These are phyloP conservation scores for Aspergillus steynii DNA, from an alignment of 495 filamentous ascomycete genomes.

Conservation along the genomic window DNA sequence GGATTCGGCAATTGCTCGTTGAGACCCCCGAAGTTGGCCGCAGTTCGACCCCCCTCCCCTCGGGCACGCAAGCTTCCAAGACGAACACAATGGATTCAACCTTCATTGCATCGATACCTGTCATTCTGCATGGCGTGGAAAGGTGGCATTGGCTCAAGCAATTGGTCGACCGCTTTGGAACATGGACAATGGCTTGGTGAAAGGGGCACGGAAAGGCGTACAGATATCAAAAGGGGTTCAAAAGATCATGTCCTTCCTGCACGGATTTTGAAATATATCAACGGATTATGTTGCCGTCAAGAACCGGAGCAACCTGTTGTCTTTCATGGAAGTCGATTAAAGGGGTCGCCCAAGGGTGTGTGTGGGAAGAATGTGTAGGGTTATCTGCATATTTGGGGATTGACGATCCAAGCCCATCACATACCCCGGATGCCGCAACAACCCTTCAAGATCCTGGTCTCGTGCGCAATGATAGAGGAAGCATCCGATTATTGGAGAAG, in stretches of 20 bases:
- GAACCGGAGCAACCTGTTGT: conserved; percentile 10
- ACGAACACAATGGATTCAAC: conserved; percentile 1
- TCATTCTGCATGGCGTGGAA: background rate
- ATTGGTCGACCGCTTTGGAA: background rate
- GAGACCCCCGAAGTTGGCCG: conserved; percentile 4
- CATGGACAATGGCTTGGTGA: background rate
- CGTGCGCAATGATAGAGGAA: conserved; percentile 1
- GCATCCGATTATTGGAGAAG: conserved; percentile 1
- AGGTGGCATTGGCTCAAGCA: background rate
- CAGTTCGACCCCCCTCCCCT: background rate
- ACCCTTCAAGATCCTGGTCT: conserved; percentile 10
- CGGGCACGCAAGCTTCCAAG: background rate
- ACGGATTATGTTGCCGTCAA: conserved; percentile 4
- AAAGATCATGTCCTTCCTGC: conserved; percentile 7
- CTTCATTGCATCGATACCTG: conserved; percentile 1
- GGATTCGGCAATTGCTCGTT: background rate
- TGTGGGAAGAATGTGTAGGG: conserved; percentile 12
- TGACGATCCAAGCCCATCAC: conserved; percentile 18
- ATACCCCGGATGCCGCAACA: conserved; percentile 13
- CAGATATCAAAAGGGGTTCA: background rate
- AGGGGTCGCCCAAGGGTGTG: conserved; percentile 1
- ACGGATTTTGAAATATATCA: conserved; percentile 9
- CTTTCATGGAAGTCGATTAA: conserved; percentile 4
- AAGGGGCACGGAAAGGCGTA: background rate
- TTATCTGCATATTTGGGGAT: conserved; percentile 18